Base-by-base conservation (phyloP, 768 basidiomycete species). In the Tricholoma matsutake region DNA sequence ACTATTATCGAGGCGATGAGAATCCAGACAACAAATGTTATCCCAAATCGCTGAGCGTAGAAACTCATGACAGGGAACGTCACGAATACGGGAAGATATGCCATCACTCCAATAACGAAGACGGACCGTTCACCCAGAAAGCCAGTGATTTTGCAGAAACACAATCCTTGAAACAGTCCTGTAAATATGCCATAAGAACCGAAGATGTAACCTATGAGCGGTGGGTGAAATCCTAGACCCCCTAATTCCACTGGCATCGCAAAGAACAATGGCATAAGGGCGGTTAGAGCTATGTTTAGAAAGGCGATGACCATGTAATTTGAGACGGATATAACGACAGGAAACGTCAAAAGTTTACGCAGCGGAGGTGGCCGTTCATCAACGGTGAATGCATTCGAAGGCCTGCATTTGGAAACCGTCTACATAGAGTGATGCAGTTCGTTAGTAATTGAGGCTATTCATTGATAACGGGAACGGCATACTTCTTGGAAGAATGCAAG, bases 231-330 rank as follows among this genome's bases (percentile, higher is more conserved):
- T 16, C 83, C 82, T 34, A 90, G 77, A 1, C 89, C 89, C 22
- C 89, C 89, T 20, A 84, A 79, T 16, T 77, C 77, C 43, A 84
- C 72, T 1, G 89, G 86, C 54, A 87, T 90, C n/a, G 87, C 81
- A 54, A 84, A 79, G 71, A 89, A 89, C 13, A 90, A 71, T 1
- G 90, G 89, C 8, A 87, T 79, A 4, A 91, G 71, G 5, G 85
- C 81, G 56, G 64, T 64, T 18, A 75, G 59, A 7, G 68, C 68
- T 47, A 89, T 86, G 59, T 88, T 86, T 39, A 87, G 65, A 34
- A 89, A 77, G 6, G 88, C 84, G n/a, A 91, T 79, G 9, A 78
- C 67, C 6, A 81, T 84, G 71, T 90, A 91, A 70, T 89, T 91
- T 49, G 79, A 76, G n/a, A 85, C 81, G 1, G 88, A 83, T 39